Percentiles rank a stretch among this genome's conserved stretches.
Conservation (phyloP, 768 basidiomycete species). For the Boletus rubroflammeus region DNA sequence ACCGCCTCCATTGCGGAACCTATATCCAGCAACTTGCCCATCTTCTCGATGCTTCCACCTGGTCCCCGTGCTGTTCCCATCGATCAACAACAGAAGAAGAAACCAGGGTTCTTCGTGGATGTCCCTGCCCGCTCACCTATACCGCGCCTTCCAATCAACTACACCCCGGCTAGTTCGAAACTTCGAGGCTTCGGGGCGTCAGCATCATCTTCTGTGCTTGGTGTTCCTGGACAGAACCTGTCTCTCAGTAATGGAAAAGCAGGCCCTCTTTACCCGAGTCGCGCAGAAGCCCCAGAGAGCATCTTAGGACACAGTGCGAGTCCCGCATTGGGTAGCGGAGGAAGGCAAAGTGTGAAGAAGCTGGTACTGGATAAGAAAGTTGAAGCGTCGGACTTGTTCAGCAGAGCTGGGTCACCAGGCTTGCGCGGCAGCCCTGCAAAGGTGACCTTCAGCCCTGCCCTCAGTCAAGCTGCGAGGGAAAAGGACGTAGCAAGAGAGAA, state of each 20-base stretch:
- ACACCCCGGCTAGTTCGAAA: constrained; percentile 59
- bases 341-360: constrained; percentile 86
- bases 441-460: constrained; percentile 69
- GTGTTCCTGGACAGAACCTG: constrained; percentile 31
- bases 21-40: constrained; percentile 65
- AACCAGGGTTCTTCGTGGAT: constrained; percentile 72
- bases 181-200: constrained; percentile 63
- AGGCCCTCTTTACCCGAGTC: constrained; percentile 51
- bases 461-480: constrained; percentile 73
- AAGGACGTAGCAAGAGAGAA: constrained; percentile 52
- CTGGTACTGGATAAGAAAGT: constrained; percentile 84
- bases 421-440: constrained; percentile 36
- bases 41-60: constrained; percentile 72
- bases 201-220: constrained; percentile 36
- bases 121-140: constrained; percentile 68
- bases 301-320: constrained; percentile 56
- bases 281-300: constrained; percentile 54
- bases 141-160: constrained; percentile 61
- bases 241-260: constrained; percentile 55
- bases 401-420: constrained; percentile 39
- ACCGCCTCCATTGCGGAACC: constrained; percentile 89
- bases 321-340: constrained; percentile 65
- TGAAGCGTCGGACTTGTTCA: constrained; percentile 68
- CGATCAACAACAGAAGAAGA: constrained; percentile 69
- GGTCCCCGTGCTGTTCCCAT: constrained; percentile 60